Conservation (phyloP, 1,284 basidiomycete species). For the Microstroma glucosiphilum region DNA sequence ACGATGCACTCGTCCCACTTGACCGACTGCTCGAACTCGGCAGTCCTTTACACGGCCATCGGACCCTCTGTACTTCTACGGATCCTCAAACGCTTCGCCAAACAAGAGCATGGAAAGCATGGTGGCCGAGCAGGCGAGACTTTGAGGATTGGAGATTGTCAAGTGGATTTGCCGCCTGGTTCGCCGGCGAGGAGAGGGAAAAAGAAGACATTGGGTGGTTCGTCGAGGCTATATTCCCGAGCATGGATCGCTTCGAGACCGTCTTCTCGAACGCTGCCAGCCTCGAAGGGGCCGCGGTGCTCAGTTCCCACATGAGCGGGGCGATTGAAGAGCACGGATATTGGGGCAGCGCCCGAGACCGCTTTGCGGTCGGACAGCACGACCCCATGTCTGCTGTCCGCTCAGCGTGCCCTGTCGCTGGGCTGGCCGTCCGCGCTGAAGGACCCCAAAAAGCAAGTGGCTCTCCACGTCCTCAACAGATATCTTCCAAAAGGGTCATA, state of each 20-base stretch:
- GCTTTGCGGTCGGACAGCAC: conserved; percentile 1
- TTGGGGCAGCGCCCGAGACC: conserved; percentile 9
- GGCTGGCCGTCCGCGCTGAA: too few relatives aligned
- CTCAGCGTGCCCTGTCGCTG: too few relatives aligned
- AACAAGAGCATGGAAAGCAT: conserved; percentile 5
- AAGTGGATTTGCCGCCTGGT: conserved; percentile 7
- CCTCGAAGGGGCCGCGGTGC: neutral
- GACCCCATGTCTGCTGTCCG: neutral
- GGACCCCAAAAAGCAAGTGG: neutral
- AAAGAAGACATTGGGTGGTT: conserved; percentile 2
- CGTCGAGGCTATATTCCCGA: conserved; percentile 7
- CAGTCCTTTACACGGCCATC: neutral
- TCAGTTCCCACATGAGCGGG: neutral
- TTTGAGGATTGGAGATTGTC: neutral
- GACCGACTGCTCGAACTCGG: neutral
- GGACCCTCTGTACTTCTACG: neutral
- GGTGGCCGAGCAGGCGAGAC: conserved; percentile 6
- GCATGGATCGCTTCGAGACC: conserved; percentile 12
- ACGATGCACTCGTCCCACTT: conserved; percentile 8
- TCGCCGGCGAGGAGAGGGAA: neutral
- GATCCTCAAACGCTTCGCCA: neutral
- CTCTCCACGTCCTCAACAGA: too few relatives aligned
- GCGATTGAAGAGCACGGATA: conserved; percentile 9
- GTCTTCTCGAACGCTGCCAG: conserved; percentile 1
- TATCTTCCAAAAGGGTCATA: neutral